Conservation (phyloP, 345 rosid genomes). For the Bruguiera gymnorhiza region DNA sequence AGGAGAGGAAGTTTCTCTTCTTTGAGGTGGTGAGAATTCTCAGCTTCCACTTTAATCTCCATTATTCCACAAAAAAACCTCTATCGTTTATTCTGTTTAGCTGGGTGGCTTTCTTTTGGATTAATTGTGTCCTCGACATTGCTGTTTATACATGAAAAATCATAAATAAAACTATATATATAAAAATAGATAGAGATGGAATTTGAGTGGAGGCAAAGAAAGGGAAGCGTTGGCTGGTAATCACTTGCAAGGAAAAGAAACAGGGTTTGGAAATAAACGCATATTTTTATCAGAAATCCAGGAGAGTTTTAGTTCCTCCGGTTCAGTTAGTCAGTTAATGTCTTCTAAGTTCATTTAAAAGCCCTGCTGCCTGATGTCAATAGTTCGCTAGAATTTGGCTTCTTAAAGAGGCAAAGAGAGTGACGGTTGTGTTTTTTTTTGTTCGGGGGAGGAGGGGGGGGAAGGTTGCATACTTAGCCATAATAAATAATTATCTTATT, state of each 20-base stretch:
- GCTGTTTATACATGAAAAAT: neutral
- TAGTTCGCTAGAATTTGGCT: too few species aligned
- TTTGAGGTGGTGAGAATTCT: conserved; percentile 7
- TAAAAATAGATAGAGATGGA: neutral
- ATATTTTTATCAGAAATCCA: neutral
- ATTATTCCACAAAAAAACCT: conserved; percentile 11
- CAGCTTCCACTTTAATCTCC: conserved; percentile 46
- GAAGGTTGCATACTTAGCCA: too few species aligned
- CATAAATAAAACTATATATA: too few species aligned
- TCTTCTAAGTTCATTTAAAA: neutral
- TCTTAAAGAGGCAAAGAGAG: too few species aligned
- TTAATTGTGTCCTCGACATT: neutral
- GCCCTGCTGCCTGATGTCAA: neutral
- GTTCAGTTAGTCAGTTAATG: neutral
- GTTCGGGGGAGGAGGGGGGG: too few species aligned
- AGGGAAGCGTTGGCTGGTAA: conserved; percentile 17
- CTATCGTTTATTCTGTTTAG: neutral
- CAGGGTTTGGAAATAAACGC: conserved; percentile 9
- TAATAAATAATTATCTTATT: neutral
- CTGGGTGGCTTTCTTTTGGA: neutral
- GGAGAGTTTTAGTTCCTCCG: neutral
- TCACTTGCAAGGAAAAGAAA: conserved; percentile 68
- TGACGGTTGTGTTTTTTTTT: too few species aligned
- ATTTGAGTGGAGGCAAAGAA: conserved; percentile 39
- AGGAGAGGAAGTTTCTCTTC: conserved; percentile 51